These are phyloP conservation scores for Dionaea muscipula DNA, from an alignment of 179 eudicot species.

Conservation along the genomic window DNA sequence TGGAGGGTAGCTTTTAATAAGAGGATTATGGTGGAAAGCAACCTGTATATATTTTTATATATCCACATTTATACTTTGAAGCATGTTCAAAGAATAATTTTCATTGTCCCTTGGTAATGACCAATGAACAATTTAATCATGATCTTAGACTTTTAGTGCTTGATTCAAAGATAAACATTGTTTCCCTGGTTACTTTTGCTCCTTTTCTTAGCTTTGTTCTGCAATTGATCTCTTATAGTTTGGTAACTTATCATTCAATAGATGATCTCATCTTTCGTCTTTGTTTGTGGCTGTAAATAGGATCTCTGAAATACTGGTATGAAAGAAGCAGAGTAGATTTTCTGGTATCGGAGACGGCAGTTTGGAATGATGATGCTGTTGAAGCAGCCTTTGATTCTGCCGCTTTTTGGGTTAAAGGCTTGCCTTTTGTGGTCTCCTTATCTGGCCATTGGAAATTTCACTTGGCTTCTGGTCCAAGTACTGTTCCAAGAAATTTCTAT, in stretches of 20 bases:
- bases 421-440: conserved; percentile 80
- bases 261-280: not conserved
- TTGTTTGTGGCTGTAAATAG: conserved; percentile 26
- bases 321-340: conserved; percentile 64
- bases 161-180: not conserved
- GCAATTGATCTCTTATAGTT: not conserved
- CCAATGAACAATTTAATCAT: not conserved
- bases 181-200: not conserved
- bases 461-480: conserved; percentile 47
- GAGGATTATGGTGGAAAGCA: not conserved
- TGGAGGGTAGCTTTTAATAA: not conserved
- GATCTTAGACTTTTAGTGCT: no score
- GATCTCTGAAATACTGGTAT: conserved; percentile 76
- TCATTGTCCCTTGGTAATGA: not conserved
- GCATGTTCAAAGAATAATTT: no score
- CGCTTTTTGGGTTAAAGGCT: conserved; percentile 76
- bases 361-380: conserved; percentile 89
- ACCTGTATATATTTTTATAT: no score
- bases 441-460: conserved; percentile 82
- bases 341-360: conserved; percentile 45
- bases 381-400: conserved; percentile 74
- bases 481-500: conserved; percentile 46
- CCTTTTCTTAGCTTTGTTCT: not conserved
- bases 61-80: no score
- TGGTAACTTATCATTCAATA: not conserved